Percentiles rank a stretch among this genome's conserved stretches.
Conservation (phyloP, 345 rosid genomes). For the Linum tenue region DNA sequence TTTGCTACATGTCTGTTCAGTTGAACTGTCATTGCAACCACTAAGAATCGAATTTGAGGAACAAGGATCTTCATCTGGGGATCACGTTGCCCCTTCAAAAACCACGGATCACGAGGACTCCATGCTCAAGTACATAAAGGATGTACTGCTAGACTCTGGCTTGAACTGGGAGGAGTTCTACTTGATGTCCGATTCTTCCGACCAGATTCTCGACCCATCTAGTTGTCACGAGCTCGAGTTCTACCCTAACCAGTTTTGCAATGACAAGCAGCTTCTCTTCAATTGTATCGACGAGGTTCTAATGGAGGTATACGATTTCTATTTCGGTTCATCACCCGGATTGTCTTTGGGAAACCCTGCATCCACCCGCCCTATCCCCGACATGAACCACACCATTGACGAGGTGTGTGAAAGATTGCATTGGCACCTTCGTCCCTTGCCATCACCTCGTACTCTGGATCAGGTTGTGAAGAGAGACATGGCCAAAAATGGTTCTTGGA, state of each 20-base stretch:
- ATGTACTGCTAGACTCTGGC: slow-evolving; percentile 45
- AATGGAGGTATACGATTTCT: slow-evolving; percentile 40
- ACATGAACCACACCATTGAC: slow-evolving; percentile 30
- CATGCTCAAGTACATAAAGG: slow-evolving; percentile 38
- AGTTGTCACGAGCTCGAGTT: slow-evolving; percentile 42
- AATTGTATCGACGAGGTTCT: slow-evolving; percentile 79
- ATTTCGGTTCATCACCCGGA: slow-evolving; percentile 43
- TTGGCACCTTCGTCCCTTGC: slow-evolving; percentile 64
- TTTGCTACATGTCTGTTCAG: slow-evolving; percentile 30
- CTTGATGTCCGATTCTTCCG: slow-evolving; percentile 48
- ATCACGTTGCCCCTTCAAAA: slow-evolving; percentile 27
- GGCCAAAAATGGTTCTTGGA: slow-evolving; percentile 53
- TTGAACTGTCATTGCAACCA: slow-evolving; percentile 39
- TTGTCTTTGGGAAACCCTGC: slow-evolving; percentile 40
- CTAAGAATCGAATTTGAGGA: slow-evolving; percentile 60
- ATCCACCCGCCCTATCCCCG: slow-evolving; percentile 29
- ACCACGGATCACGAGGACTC: slow-evolving; percentile 39
- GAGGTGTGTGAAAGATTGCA: slow-evolving; percentile 59
- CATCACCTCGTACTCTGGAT: slow-evolving; percentile 61
- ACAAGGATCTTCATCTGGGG: slow-evolving; percentile 25
- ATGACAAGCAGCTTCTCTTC: slow-evolving; percentile 44
- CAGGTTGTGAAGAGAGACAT: slow-evolving; percentile 69
- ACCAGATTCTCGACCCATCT: slow-evolving; percentile 55
- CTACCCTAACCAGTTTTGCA: slow-evolving; percentile 42
- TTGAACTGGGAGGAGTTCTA: slow-evolving; percentile 65